Conservation (phyloP, 345 rosid species). For the Fremontodendron californicum region DNA sequence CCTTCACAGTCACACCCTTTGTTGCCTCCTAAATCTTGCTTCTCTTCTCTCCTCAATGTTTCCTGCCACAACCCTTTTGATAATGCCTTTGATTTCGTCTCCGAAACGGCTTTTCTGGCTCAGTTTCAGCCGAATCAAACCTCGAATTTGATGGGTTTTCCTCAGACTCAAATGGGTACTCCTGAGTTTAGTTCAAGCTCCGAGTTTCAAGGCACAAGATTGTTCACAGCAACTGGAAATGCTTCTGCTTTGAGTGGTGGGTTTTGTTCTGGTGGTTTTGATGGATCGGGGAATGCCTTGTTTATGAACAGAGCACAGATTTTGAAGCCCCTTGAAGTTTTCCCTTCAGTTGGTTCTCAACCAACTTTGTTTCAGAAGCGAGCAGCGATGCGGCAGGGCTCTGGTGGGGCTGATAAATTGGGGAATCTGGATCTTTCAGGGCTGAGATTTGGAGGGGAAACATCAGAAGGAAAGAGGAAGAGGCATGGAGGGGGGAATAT, state of each 20-base stretch:
- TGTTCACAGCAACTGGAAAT: conserved; percentile 36
- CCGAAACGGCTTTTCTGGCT: conserved; percentile 41
- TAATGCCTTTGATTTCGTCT: conserved; percentile 36
- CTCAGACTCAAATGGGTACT: conserved; percentile 35
- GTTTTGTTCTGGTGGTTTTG: conserved; percentile 44
- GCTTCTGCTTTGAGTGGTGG: conserved; percentile 25
- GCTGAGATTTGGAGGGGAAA: conserved; percentile 28
- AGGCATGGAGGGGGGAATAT: conserved; percentile 40
- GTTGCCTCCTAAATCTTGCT: conserved; percentile 4
- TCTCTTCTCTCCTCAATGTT: conserved; percentile 1
- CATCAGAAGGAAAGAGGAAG: conserved; percentile 20
- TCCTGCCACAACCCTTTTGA: neutral
- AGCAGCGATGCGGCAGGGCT: conserved; percentile 57
- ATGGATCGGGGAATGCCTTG: conserved; percentile 34
- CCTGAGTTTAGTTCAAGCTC: conserved; percentile 42
- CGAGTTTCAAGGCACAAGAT: conserved; percentile 39
- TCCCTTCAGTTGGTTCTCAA: conserved; percentile 51
- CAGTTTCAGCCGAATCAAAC: conserved; percentile 40
- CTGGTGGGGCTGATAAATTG: conserved; percentile 31
- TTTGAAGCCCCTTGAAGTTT: conserved; percentile 55
- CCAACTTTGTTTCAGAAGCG: conserved; percentile 84
- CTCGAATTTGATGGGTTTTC: conserved; percentile 39
- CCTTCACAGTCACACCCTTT: neutral
- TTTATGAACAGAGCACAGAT: conserved; percentile 39
- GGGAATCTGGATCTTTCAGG: conserved; percentile 55